These are phyloP conservation scores for Nakataea oryzae DNA, from an alignment of 2,329 filamentous ascomycete species.

Conservation along the genomic window DNA sequence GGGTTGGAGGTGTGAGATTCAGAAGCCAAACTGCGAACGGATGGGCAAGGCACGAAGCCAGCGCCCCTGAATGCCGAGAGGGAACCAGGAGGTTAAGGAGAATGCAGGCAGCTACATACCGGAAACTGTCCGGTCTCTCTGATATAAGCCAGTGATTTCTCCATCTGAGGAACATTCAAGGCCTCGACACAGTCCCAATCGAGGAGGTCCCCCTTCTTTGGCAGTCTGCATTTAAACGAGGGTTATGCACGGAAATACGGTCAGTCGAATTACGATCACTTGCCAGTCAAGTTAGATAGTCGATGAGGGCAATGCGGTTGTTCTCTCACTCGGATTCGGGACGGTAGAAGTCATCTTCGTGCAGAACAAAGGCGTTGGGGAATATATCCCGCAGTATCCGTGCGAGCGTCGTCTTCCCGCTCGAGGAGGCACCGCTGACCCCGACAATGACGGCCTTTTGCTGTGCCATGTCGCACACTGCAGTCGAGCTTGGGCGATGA, in stretches of 20 bases:
- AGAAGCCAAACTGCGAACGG: not conserved
- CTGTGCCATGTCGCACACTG: constrained; percentile 17
- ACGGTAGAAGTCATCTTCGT: constrained; percentile 94
- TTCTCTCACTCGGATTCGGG: constrained; percentile 56
- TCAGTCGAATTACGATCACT: not conserved
- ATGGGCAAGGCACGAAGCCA: not conserved
- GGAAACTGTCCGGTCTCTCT: constrained; percentile 55
- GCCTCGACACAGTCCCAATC: constrained; percentile 91
- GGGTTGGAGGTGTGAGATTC: not conserved
- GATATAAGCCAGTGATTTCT: constrained; percentile 59
- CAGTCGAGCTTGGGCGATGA: not conserved
- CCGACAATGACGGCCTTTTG: constrained; percentile 56
- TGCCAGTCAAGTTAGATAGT: not conserved
- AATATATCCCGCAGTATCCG: constrained; percentile 77
- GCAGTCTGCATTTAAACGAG: constrained; percentile 31
- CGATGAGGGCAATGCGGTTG: too few species aligned
- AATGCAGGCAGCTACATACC: constrained; percentile 29
- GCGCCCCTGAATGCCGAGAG: not conserved
- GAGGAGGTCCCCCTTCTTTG: constrained; percentile 48
- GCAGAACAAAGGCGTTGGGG: constrained; percentile 68
- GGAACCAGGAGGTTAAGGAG: constrained; percentile 13
- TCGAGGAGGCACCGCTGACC: constrained; percentile 83
- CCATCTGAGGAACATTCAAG: constrained; percentile 61
- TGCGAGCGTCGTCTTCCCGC: constrained; percentile 89
- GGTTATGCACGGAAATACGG: not conserved